Evolutionary conservation across 2,329 filamentous ascomycete genomes (phyloP).

Genomic region (Aureobasidium melanogenum): DNA sequence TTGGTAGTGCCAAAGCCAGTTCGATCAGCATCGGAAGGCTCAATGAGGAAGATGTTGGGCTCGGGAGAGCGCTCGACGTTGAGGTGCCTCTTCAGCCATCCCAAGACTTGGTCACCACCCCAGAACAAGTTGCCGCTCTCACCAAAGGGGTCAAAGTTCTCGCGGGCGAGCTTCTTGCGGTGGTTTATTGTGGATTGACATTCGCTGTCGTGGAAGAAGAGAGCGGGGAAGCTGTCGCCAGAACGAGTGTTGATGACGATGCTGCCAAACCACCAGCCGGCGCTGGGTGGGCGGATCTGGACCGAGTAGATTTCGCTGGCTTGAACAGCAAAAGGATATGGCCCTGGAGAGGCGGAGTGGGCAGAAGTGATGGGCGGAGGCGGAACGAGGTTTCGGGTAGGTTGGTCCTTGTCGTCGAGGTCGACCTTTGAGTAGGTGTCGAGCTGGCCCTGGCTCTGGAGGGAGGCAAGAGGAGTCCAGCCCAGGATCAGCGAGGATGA

Average conservation of each 20-base stretch:
- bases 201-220: constrained; percentile 97
- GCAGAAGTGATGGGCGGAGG: constrained; percentile 78
- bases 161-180: constrained; percentile 73
- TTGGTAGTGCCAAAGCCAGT: constrained; percentile 59
- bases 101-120: constrained; percentile 90
- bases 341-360: constrained; percentile 60
- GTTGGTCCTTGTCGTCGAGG: constrained; percentile 67
- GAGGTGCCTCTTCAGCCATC: constrained; percentile 82
- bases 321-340: constrained; percentile 86
- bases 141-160: constrained; percentile 75
- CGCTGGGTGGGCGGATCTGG: constrained; percentile 78
- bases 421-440: constrained; percentile 95
- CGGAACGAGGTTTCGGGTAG: constrained; percentile 82
- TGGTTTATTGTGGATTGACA: constrained; percentile 93
- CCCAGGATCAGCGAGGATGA: constrained; percentile 74
- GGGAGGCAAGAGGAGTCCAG: constrained; percentile 83
- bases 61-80: constrained; percentile 76
- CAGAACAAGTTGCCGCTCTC: constrained; percentile 85
- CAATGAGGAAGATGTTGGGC: constrained; percentile 81
- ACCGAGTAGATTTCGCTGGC: constrained; percentile 86
- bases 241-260: constrained; percentile 84
- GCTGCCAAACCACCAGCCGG: constrained; percentile 98
- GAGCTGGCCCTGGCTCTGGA: constrained; percentile 63
- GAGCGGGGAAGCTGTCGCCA: constrained; percentile 85
- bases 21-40: constrained; percentile 78